Conservation (phyloP, 2,329 filamentous ascomycete species). For the Coniochaeta hoffmannii region DNA sequence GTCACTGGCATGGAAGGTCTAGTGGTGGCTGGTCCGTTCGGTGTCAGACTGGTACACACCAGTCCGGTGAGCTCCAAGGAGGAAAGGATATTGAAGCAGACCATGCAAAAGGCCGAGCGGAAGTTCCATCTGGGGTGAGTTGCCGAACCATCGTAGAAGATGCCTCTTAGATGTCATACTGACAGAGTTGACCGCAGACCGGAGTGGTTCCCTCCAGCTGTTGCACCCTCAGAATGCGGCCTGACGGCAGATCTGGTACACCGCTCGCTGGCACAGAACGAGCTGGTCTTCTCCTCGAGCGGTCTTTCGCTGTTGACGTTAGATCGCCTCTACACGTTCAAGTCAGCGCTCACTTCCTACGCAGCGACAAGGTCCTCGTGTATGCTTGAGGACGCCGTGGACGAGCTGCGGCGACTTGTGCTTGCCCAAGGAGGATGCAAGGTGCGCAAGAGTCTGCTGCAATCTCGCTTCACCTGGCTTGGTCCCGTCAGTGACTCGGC, state of each 20-base stretch:
- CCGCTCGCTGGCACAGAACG: slow-evolving; percentile 51
- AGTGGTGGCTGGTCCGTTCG: slow-evolving; percentile 30
- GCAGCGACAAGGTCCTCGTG: slow-evolving; percentile 34
- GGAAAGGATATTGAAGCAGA: slow-evolving; percentile 37
- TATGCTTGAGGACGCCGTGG: slow-evolving; percentile 53
- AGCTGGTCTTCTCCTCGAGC: slow-evolving; percentile 51
- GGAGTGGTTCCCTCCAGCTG: slow-evolving; percentile 35
- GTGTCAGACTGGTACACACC: slow-evolving; percentile 43
- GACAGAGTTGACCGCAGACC: slow-evolving; percentile 17
- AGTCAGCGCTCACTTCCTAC: slow-evolving; percentile 51
- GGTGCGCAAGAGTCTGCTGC: slow-evolving; percentile 42
- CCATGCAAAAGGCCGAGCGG: slow-evolving; percentile 44
- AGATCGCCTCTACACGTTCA: slow-evolving; percentile 59
- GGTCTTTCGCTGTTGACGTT: slow-evolving; percentile 53
- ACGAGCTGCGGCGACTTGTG: slow-evolving; percentile 53
- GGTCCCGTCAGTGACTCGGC: slow-evolving; percentile 38
- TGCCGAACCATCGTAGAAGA: not conserved
- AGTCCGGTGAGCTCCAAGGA: slow-evolving; percentile 36
- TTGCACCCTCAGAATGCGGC: slow-evolving; percentile 33
- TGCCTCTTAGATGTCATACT: not conserved
- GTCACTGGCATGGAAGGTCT: slow-evolving; percentile 2
- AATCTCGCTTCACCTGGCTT: slow-evolving; percentile 51
- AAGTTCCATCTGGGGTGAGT: slow-evolving; percentile 36
- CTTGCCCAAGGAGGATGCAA: slow-evolving; percentile 42
- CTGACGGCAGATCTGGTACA: slow-evolving; percentile 45